These are phyloP conservation scores for Wallacemonas collosoma DNA, from an alignment of 208 protist species.

Conservation along the genomic window DNA sequence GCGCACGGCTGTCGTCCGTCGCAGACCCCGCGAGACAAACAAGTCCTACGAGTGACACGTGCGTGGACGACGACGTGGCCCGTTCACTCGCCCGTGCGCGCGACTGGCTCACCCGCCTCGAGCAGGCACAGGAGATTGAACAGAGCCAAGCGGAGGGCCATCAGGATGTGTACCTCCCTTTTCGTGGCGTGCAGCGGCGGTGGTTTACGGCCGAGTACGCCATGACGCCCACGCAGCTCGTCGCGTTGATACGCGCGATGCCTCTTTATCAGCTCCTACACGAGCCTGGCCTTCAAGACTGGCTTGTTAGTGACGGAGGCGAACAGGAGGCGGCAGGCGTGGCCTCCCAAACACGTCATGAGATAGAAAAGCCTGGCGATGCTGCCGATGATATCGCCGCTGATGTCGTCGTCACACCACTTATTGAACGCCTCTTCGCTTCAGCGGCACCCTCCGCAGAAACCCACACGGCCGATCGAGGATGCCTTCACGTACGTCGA, in stretches of 20 bases:
- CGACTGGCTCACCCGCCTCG: conserved; percentile 24
- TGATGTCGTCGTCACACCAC: conserved; percentile 3
- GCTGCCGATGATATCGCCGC: too few species aligned
- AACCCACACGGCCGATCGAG: background rate
- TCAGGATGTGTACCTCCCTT: conserved; percentile 81
- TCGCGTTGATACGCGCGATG: conserved; percentile 41
- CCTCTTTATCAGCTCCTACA: conserved; percentile 60
- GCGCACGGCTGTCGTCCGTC: background rate
- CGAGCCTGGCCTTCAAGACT: conserved; percentile 17
- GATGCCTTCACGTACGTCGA: background rate
- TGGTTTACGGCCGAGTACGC: conserved; percentile 77
- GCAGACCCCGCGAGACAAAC: background rate
- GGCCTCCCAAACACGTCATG: too few species aligned
- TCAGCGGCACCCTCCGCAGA: background rate
- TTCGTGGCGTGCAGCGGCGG: conserved; percentile 58
- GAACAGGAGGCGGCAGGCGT: background rate
- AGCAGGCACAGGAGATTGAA: conserved; percentile 31
- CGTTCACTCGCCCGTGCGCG: background rate
- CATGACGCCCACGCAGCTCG: conserved; percentile 46
- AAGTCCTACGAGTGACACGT: background rate
- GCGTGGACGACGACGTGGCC: background rate
- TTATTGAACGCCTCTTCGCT: background rate
- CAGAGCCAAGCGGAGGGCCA: conserved; percentile 53
- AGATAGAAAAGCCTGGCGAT: background rate
- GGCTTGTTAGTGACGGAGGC: conserved; percentile 8